These are phyloP conservation scores for Amanita subjunquillea DNA, from an alignment of 768 basidiomycete genomes.

Conservation along the genomic window DNA sequence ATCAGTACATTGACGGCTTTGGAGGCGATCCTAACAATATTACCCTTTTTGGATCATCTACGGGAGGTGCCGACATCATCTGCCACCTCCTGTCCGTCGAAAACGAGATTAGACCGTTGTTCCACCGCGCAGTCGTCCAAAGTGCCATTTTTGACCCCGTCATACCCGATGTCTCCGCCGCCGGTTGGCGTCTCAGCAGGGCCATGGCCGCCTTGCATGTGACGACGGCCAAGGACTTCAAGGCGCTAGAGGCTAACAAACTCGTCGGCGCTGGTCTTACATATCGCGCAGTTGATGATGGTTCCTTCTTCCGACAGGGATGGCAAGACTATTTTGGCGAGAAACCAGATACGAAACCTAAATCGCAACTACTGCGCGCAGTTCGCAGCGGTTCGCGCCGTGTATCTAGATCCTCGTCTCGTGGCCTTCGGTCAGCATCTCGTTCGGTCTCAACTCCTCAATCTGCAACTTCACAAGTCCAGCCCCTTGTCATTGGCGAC, in stretches of 20 bases:
- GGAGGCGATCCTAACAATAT: slow-evolving; percentile 59
- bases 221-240: slow-evolving; percentile 50
- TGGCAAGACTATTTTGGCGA: slow-evolving; percentile 43
- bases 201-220: slow-evolving; percentile 46
- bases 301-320: slow-evolving; percentile 51
- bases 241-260: slow-evolving; percentile 46
- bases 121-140: slow-evolving; percentile 72
- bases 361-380: slow-evolving; percentile 8
- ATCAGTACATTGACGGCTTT: slow-evolving; percentile 47
- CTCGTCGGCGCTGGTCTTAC: slow-evolving; percentile 42
- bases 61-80: slow-evolving; percentile 49
- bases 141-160: slow-evolving; percentile 55
- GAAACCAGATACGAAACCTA: slow-evolving; percentile 10
- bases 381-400: neutral
- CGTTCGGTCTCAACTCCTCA: slow-evolving; percentile 13
- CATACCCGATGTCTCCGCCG: slow-evolving; percentile 46
- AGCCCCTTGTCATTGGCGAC: slow-evolving; percentile 73
- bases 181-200: slow-evolving; percentile 60
- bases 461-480: slow-evolving; percentile 22
- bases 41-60: slow-evolving; percentile 38
- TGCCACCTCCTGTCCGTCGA: slow-evolving; percentile 52
- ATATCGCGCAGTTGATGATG: slow-evolving; percentile 57
- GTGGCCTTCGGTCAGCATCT: slow-evolving; percentile 11
- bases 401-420: neutral
- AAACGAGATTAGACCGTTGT: slow-evolving; percentile 51